phyloP scores from a whole-genome alignment of 306 rosid genomes.

The Sesbania bispinosa region DNA sequence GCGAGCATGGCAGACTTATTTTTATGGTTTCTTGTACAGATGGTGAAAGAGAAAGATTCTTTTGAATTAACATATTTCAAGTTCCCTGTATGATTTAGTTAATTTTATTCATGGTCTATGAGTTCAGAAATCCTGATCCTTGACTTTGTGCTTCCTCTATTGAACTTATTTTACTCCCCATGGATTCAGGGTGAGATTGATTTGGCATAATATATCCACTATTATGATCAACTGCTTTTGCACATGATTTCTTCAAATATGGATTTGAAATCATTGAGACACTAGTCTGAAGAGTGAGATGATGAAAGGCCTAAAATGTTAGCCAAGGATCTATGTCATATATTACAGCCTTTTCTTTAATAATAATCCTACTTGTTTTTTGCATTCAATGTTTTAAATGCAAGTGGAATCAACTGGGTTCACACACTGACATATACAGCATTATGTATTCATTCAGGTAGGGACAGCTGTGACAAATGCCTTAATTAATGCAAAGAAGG shows the following conservation, averaged over 20 bases:
- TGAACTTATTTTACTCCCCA: background rate
- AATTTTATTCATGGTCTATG: background rate
- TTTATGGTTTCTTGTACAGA: background rate
- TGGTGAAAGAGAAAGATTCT: background rate
- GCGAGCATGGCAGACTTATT: background rate
- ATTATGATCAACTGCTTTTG: slow-evolving; percentile 2
- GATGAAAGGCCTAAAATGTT: slow-evolving; percentile 2
- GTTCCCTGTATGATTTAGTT: background rate
- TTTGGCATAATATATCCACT: slow-evolving; percentile 6
- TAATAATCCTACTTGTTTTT: background rate
- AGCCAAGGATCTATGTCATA: background rate
- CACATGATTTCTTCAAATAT: background rate
- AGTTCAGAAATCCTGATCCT: background rate
- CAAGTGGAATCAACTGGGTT: slow-evolving; percentile 3
- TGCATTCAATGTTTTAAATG: background rate
- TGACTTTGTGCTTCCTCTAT: background rate
- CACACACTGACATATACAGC: background rate
- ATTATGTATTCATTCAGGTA: slow-evolving; percentile 42
- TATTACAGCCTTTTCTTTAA: background rate
- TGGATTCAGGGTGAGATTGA: background rate
- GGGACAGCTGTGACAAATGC: slow-evolving; percentile 90
- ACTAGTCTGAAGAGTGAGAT: slow-evolving; percentile 7
- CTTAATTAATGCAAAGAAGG: slow-evolving; percentile 71
- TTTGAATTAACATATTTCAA: background rate
- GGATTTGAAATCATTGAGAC: background rate